Conservation (phyloP, 2,329 filamentous ascomycete genomes). For the Claviceps cyperi region DNA sequence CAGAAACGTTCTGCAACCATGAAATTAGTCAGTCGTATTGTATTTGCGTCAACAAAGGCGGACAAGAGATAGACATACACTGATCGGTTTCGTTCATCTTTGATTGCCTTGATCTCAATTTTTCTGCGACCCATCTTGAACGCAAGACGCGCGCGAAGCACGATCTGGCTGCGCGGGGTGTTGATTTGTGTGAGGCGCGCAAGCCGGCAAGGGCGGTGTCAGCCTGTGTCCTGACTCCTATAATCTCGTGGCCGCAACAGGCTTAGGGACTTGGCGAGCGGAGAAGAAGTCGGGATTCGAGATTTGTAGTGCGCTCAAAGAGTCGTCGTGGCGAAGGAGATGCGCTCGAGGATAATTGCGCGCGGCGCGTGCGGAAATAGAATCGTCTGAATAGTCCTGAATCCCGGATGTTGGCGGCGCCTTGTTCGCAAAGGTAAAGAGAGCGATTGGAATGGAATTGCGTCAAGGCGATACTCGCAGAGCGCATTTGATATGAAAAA, state of each 20-base stretch:
- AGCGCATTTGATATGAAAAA: neutral
- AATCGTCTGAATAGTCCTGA: neutral
- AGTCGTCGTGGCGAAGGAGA: neutral
- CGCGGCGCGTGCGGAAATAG: neutral
- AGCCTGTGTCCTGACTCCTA: neutral
- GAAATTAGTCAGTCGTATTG: neutral
- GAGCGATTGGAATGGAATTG: neutral
- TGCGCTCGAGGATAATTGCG: neutral
- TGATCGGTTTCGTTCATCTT: slow-evolving; percentile 93
- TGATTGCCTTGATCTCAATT: slow-evolving; percentile 99
- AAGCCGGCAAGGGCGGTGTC: neutral
- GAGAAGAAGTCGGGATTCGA: neutral
- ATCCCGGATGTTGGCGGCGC: neutral
- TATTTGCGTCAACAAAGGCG: neutral
- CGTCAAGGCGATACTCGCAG: neutral
- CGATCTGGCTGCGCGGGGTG: slow-evolving; percentile 2
- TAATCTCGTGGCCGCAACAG: neutral
- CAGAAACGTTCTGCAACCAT: slow-evolving; percentile 62
- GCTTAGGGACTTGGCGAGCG: neutral
- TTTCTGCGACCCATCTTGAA: slow-evolving; percentile 82
- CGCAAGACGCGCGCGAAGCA: slow-evolving; percentile 5
- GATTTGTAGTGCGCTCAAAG: neutral
- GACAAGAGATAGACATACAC: slow-evolving; percentile 54
- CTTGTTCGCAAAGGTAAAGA: neutral
- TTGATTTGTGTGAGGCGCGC: slow-evolving; percentile 4